Base-by-base conservation (phyloP, 2,329 filamentous ascomycete species). In the Phaeosphaeriaceae sp. region DNA sequence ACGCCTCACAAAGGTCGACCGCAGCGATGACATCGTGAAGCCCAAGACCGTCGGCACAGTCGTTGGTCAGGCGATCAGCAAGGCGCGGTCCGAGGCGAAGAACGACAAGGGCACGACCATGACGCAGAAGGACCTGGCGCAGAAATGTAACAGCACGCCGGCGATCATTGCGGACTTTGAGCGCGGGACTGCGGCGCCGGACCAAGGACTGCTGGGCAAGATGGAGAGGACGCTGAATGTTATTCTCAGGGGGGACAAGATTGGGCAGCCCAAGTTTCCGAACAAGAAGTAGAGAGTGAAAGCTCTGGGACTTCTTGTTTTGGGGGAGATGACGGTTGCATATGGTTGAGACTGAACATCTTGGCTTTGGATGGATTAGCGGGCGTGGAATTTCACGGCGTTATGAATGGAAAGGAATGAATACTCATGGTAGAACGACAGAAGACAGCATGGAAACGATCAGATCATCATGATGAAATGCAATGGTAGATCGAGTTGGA, bases 1-100 rank as follows among this genome's bases (percentile, higher is more conserved):
- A 83, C 94, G 92, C 77, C 86, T 98, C 67, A 98, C 95, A 69
- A 97, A 98, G 85, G 94, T 99, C 80, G 95, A 98, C 85, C 94
- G 94, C 70, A 90, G 89, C 78, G 94, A 98, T 84, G 95, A 97
- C 78, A 97, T 97, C 82, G 90, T 98, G 82, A 97, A 97, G 84
- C 94, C 93, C 76, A 97, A 97, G 84, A 96, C 93, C 49, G 85
- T 80, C 59, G 93, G 93, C 77, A 85, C 86, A 74, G 85, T 87
- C 56, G 92, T 98, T 66, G 93, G 91, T 73, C 88, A 92, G 67
- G 91, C 90, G 66, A 97, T 98, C 82, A 86, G 88, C 73, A 86
- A 90, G 74, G 88, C 91, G 56, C 91, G 95, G 66, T 89, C 88
- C 77, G 88, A 90, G 77, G 89, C 92, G 78, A 91, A 91, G 80